phyloP scores from a whole-genome alignment of 2,329 filamentous ascomycete genomes.

The Fusarium cicatricum region DNA sequence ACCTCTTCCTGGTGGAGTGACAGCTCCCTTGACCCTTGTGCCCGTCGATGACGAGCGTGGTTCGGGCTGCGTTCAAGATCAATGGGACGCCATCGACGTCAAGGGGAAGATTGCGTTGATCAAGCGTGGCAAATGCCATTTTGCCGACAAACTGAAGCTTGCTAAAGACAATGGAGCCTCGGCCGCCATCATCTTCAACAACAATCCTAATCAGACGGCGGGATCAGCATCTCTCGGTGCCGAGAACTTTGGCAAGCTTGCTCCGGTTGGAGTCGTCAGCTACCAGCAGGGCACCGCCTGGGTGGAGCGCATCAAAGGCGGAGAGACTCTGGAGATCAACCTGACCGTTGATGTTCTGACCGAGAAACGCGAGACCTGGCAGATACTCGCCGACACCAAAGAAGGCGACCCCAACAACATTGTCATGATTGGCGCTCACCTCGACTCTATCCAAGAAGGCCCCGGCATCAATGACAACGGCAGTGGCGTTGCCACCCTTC shows the following conservation, averaged over 20 bases:
- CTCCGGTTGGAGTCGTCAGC: conserved; percentile 47
- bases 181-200: conserved; percentile 68
- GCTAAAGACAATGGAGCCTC: conserved; percentile 48
- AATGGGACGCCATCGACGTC: conserved; percentile 51
- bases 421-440: conserved; percentile 51
- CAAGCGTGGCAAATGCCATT: conserved; percentile 53
- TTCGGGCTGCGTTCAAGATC: conserved; percentile 49
- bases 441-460: conserved; percentile 50
- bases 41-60: conserved; percentile 45
- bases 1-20: conserved; percentile 41
- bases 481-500: conserved; percentile 46
- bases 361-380: conserved; percentile 50
- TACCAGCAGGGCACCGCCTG: conserved; percentile 47
- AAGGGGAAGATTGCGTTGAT: conserved; percentile 53
- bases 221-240: conserved; percentile 62
- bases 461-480: conserved; percentile 54
- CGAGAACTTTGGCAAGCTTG: conserved; percentile 45
- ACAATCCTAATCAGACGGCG: conserved; percentile 53
- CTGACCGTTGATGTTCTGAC: conserved; percentile 48
- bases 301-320: conserved; percentile 42
- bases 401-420: conserved; percentile 50
- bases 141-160: conserved; percentile 51
- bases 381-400: conserved; percentile 53
- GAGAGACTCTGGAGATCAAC: conserved; percentile 44
- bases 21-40: conserved; percentile 44